A percentile compares a stretch with the other conserved stretches of the same genome.
phyloP scores from a whole-genome alignment of 768 basidiomycete species.

The Kwoniella botswanensis region DNA sequence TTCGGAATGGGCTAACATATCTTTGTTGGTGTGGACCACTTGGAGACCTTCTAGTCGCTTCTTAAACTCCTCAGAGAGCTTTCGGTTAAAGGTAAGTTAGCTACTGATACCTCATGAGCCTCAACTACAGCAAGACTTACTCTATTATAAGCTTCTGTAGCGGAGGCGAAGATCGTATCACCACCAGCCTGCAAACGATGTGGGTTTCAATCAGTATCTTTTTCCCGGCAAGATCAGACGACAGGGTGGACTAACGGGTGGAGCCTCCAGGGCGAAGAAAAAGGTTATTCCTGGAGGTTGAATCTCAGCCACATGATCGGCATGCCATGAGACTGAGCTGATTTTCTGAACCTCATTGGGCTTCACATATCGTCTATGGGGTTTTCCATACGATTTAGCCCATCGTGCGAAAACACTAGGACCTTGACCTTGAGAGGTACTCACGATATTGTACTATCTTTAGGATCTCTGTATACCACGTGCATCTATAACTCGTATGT shows the following conservation, averaged over 20 bases:
- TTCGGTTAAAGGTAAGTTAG: constrained; percentile 16
- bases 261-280: constrained; percentile 24
- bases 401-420: neutral
- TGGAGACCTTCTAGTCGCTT: constrained; percentile 66
- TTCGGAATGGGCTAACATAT: constrained; percentile 63
- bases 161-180: constrained; percentile 67
- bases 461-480: constrained; percentile 20
- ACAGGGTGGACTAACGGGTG: constrained; percentile 41
- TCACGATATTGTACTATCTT: constrained; percentile 9
- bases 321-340: constrained; percentile 30
- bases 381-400: neutral
- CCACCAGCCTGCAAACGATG: constrained; percentile 59
- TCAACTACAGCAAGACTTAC: constrained; percentile 9
- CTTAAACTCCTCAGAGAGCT: constrained; percentile 66
- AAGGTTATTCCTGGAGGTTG: constrained; percentile 33
- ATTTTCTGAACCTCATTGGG: constrained; percentile 20
- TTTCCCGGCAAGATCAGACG: too few species aligned
- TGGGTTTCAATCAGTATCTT: neutral
- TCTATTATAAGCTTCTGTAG: constrained; percentile 66
- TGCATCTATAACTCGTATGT: constrained; percentile 6
- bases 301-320: constrained; percentile 23
- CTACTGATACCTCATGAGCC: neutral
- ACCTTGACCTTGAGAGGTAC: neutral
- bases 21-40: constrained; percentile 66
- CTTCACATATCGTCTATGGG: constrained; percentile 11